Evolutionary conservation across 352 stramenopile species (phyloP), one percentile per base, ranked within the genome.

Genomic region (Ophiocytium majus): DNA sequence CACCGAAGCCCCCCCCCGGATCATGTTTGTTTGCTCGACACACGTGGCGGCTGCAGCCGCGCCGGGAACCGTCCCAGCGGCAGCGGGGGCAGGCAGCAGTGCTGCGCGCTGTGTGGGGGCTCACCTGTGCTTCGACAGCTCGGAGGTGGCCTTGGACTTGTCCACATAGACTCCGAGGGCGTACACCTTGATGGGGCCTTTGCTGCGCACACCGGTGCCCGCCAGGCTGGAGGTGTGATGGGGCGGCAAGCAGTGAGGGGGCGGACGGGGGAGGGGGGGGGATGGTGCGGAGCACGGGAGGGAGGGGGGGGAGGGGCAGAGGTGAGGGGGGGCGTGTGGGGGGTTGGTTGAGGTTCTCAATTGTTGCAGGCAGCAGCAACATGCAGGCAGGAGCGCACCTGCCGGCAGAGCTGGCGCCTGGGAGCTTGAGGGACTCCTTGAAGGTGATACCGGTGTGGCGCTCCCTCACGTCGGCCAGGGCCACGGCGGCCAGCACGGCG

Each of bases 101-200:
- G n/a, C n/a, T n/a, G n/a, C n/a, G n/a, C n/a, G n/a, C n/a, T n/a
- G n/a, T n/a, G n/a, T n/a, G n/a, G 36, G 34, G 10, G 63, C 80
- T 79, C 79, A 88, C 86, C 82, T 90, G 66, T 89, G 83, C 10
- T 37, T 80, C 10, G 78, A 71, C 35, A 90, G 76, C 34, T 90
- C 83, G 23, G 36, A 85, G 0, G 32, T 57, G 14, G 82, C 86
- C 63, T 34, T 86, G 28, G 80, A 76, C 66, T 83, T 64, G 32
- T 91, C 88, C 71, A 91, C 83, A 63, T 91, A 91, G 0, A 91
- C 36, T 0, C 86, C 88, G 19, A 89, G 82, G 5, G 86, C 86
- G 79, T 91, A 91, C 32, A 91, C 88, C 43, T 91, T 91, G 17
- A 90, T 82, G 9, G 49, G 78, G 32, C 82, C 83, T 81, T 91